These are phyloP conservation scores for Metschnikowia kofuensis DNA, from an alignment of 805 yeast species.

Conservation along the genomic window DNA sequence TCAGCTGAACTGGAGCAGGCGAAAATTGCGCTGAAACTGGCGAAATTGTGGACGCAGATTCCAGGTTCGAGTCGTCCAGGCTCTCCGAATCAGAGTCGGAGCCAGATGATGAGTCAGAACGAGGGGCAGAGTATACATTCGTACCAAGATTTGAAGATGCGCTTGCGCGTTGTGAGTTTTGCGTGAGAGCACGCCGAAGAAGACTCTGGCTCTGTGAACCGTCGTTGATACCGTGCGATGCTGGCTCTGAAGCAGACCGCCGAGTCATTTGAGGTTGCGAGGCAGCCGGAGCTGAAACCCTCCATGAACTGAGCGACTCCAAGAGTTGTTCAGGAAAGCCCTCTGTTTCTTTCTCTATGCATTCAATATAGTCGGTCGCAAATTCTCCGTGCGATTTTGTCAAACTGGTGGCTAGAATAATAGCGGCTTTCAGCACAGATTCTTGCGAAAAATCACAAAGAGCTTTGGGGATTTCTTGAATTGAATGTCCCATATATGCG, in stretches of 20 bases:
- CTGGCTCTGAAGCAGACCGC: neutral
- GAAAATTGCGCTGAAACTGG: neutral
- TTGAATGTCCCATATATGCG: neutral
- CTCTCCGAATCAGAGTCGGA: neutral
- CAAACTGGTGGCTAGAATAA: slow-evolving; percentile 9
- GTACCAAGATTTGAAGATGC: neutral
- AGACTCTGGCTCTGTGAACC: neutral
- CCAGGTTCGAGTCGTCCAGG: neutral
- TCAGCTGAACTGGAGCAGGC: neutral
- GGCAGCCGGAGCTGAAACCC: neutral
- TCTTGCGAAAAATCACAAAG: neutral
- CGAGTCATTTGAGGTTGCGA: neutral
- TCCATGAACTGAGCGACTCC: slow-evolving; percentile 9
- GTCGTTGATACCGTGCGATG: neutral
- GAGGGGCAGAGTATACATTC: neutral
- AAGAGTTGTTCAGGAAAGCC: slow-evolving; percentile 4
- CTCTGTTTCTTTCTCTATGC: slow-evolving; percentile 5
- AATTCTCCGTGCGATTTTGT: slow-evolving; percentile 6
- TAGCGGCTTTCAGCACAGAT: slow-evolving; percentile 6
- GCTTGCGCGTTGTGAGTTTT: slow-evolving; percentile 7
- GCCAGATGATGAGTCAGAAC: neutral
- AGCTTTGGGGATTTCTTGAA: slow-evolving; percentile 1
- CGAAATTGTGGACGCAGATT: neutral
- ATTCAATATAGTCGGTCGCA: slow-evolving; percentile 2
- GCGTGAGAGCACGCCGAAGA: slow-evolving; percentile 12